Evolutionary conservation across 2,329 filamentous ascomycete species (phyloP).

Genomic region (Bimuria novae-zelandiae): DNA sequence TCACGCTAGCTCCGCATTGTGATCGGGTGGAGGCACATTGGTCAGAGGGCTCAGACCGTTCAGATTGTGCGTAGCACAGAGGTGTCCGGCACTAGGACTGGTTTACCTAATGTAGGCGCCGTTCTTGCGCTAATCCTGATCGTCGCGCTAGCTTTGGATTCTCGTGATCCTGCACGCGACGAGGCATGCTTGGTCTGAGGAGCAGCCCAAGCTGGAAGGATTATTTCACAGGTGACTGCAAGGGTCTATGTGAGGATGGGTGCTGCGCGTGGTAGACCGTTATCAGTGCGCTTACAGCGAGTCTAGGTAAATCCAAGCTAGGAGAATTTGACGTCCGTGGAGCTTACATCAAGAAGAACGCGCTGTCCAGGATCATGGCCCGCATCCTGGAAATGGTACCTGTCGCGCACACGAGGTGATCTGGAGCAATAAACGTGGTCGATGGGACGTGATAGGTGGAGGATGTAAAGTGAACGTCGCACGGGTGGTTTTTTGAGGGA

Average conservation of each 20-base stretch:
- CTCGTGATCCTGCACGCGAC: slow-evolving; percentile 1
- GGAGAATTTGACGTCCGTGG: background rate
- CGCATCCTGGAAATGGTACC: background rate
- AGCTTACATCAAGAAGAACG: background rate
- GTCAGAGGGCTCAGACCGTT: background rate
- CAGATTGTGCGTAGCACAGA: background rate
- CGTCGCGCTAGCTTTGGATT: background rate
- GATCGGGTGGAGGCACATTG: background rate
- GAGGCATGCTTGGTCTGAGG: background rate
- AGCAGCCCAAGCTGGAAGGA: background rate
- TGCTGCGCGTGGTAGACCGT: background rate
- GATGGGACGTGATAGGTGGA: slow-evolving; percentile 2
- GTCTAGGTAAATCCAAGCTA: background rate
- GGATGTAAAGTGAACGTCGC: background rate
- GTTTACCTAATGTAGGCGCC: background rate
- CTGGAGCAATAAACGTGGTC: background rate
- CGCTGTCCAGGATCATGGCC: background rate
- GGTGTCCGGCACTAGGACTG: background rate
- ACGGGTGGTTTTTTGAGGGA: background rate
- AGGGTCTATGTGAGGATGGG: background rate
- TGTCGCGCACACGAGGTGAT: background rate
- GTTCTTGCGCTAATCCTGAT: background rate
- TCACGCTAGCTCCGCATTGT: slow-evolving; percentile 2
- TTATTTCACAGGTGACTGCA: background rate
- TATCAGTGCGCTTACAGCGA: background rate